A percentile compares a stretch with the other conserved stretches of the same genome.
These are phyloP conservation scores for Suillus lakei DNA, from an alignment of 768 basidiomycete genomes.

Conservation along the genomic window DNA sequence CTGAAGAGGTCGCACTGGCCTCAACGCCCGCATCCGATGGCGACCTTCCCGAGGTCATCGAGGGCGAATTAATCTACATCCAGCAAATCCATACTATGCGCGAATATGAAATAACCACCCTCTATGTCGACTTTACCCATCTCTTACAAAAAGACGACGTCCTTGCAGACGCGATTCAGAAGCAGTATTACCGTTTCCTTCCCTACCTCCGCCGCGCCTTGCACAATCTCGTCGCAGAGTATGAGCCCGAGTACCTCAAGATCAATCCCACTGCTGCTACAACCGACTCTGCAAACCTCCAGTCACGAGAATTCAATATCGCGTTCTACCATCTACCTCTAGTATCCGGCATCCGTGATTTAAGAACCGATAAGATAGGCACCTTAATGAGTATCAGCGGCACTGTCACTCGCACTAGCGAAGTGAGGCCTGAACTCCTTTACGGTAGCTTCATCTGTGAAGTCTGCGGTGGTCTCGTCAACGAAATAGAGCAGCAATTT, in stretches of 20 bases:
- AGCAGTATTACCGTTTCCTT: conserved; percentile 95
- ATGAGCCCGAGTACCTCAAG: conserved; percentile 94
- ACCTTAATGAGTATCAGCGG: conserved; percentile 95
- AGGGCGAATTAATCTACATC: conserved; percentile 80
- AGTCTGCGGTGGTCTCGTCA: conserved; percentile 82
- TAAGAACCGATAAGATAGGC: conserved; percentile 93
- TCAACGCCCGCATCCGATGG: conserved; percentile 82
- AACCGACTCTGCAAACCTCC: conserved; percentile 85
- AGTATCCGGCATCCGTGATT: conserved; percentile 91
- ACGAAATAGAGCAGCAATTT: conserved; percentile 98
- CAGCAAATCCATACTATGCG: conserved; percentile 96
- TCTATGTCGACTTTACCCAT: conserved; percentile 96
- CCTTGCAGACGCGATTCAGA: conserved; percentile 90
- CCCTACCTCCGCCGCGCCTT: conserved; percentile 93
- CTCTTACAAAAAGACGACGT: conserved; percentile 90
- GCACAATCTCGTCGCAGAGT: conserved; percentile 85
- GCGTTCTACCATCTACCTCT: conserved; percentile 96
- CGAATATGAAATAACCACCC: conserved; percentile 91
- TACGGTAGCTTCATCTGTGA: conserved; percentile 94
- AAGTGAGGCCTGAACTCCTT: conserved; percentile 94
- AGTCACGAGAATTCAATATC: conserved; percentile 91
- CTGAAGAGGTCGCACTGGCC: conserved; percentile 78
- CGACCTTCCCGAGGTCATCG: conserved; percentile 52
- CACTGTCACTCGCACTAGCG: conserved; percentile 96
- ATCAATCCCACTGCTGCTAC: conserved; percentile 89